These are phyloP conservation scores for Trichocladium uniseriatum DNA, from an alignment of 495 filamentous ascomycete genomes.

Conservation along the genomic window DNA sequence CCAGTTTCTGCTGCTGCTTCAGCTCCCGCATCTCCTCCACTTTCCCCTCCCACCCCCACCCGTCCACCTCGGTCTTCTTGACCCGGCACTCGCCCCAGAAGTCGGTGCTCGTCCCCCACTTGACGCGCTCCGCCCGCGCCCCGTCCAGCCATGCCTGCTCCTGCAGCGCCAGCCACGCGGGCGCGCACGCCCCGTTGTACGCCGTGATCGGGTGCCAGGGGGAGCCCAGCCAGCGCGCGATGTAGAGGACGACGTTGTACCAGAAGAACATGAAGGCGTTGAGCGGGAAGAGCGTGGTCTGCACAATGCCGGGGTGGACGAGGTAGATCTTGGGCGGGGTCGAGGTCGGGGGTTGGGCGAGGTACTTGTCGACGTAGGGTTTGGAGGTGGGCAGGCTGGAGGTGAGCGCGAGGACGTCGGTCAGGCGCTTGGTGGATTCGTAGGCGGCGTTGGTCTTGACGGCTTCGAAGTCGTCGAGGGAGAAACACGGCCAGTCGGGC, in stretches of 20 bases:
- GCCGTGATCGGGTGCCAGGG: conserved; percentile 73
- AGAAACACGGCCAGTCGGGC: conserved; percentile 45
- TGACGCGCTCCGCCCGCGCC: conserved; percentile 46
- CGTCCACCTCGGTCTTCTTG: conserved; percentile 67
- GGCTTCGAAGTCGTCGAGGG: conserved; percentile 66
- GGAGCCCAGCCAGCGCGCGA: conserved; percentile 70
- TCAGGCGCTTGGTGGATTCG: conserved; percentile 76
- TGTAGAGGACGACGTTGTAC: conserved; percentile 50
- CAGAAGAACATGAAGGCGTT: conserved; percentile 51
- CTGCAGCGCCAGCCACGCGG: conserved; percentile 70
- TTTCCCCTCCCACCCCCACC: conserved; percentile 73
- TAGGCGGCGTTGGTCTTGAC: conserved; percentile 55
- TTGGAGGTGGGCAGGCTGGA: conserved; percentile 54
- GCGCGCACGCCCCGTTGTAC: conserved; percentile 67
- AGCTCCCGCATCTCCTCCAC: conserved; percentile 44
- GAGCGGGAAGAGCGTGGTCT: conserved; percentile 68
- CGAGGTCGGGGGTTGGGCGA: conserved; percentile 9
- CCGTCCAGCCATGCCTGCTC: conserved; percentile 57
- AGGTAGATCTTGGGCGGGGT: conserved; percentile 56
- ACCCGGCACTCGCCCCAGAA: conserved; percentile 48
- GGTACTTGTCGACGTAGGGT: conserved; percentile 41
- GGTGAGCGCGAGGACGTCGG: conserved; percentile 73
- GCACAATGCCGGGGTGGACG: conserved; percentile 79
- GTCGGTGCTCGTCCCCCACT: conserved; percentile 75
- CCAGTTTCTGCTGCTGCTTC: conserved; percentile 36